These are phyloP conservation scores for Mrakia blollopis DNA, from an alignment of 768 basidiomycete species.

Conservation along the genomic window DNA sequence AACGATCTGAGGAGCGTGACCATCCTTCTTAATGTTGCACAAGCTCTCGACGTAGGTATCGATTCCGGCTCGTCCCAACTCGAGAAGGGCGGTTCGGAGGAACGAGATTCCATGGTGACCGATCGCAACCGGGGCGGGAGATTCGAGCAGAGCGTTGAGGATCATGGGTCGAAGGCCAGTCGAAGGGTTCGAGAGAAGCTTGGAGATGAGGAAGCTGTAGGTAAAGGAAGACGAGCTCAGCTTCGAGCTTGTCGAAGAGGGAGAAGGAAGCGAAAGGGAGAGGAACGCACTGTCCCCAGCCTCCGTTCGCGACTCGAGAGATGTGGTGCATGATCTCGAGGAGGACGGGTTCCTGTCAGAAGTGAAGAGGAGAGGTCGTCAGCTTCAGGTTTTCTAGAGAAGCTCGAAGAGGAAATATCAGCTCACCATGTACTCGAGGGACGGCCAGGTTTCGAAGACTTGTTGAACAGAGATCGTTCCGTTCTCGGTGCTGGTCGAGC, in stretches of 20 bases:
- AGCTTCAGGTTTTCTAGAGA: neutral
- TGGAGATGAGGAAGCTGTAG: conserved; percentile 41
- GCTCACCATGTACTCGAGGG: conserved; percentile 37
- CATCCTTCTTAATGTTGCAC: conserved; percentile 36
- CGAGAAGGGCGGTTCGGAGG: conserved; percentile 39
- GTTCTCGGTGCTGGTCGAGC: conserved; percentile 41
- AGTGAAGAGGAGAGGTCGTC: neutral
- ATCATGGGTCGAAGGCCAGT: conserved; percentile 34
- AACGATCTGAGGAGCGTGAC: conserved; percentile 40
- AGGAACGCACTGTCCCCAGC: conserved; percentile 41
- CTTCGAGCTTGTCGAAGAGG: too few relatives aligned
- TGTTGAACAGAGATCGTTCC: conserved; percentile 42
- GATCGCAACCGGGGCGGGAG: conserved; percentile 40
- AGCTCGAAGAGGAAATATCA: too few relatives aligned
- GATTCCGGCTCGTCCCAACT: conserved; percentile 36
- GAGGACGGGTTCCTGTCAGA: conserved; percentile 38
- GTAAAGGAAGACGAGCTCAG: neutral
- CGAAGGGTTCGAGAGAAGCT: conserved; percentile 38
- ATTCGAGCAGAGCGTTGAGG: conserved; percentile 38
- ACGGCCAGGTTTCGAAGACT: conserved; percentile 42
- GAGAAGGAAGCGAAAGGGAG: neutral
- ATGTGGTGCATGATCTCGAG: conserved; percentile 39
- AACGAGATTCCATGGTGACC: conserved; percentile 43
- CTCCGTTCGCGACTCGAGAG: conserved; percentile 40
- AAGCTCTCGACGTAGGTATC: conserved; percentile 39